Percentiles rank a stretch among this genome's conserved stretches.
phyloP scores from a whole-genome alignment of 805 yeast species.

The Barnettozyma populi region DNA sequence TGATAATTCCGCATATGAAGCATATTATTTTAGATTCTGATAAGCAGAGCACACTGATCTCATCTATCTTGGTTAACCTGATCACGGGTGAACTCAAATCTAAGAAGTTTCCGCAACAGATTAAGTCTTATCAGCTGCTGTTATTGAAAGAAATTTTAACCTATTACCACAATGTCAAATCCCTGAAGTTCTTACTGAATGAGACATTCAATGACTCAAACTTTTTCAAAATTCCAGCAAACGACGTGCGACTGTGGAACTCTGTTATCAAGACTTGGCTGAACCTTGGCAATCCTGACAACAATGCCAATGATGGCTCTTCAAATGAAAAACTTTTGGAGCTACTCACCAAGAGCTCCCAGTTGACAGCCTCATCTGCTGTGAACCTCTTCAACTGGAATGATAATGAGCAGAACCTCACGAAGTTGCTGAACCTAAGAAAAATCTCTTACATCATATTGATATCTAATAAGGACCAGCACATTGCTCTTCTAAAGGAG shows the following conservation, averaged over 20 bases:
- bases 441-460: constrained; percentile 61
- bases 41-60: constrained; percentile 43
- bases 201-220: constrained; percentile 61
- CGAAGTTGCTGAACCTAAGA: constrained; percentile 47
- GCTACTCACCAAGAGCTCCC: constrained; percentile 34
- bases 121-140: constrained; percentile 37
- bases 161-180: constrained; percentile 33
- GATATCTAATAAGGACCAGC: constrained; percentile 55
- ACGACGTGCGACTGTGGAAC: constrained; percentile 42
- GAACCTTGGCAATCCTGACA: constrained; percentile 36
- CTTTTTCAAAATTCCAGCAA: constrained; percentile 40
- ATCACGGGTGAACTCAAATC: constrained; percentile 48
- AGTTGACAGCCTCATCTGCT: constrained; percentile 36
- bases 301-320: background rate
- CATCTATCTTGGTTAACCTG: constrained; percentile 47
- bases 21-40: constrained; percentile 49
- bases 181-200: constrained; percentile 58
- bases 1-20: constrained; percentile 27
- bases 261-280: constrained; percentile 59
- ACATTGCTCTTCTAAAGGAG: constrained; percentile 41
- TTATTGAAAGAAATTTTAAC: constrained; percentile 34
- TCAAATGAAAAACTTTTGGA: constrained; percentile 49
- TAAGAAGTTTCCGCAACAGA: constrained; percentile 33
- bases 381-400: constrained; percentile 70
- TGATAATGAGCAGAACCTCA: constrained; percentile 53